Base-by-base conservation (phyloP, 176 grass and related monocot species). In the Thalia dealbata region DNA sequence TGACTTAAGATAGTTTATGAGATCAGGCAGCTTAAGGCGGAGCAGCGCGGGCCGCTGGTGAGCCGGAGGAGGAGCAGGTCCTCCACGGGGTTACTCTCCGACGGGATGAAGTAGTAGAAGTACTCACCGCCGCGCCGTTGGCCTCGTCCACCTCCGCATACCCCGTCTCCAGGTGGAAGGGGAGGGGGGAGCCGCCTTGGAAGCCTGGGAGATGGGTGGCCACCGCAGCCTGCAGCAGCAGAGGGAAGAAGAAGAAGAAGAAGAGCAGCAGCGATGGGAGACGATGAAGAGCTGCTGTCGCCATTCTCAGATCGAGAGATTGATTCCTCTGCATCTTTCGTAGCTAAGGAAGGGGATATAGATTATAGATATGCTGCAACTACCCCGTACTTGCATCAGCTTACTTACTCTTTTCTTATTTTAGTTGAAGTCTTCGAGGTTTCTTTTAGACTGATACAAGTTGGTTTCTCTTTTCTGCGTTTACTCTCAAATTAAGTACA, bases 1-100 rank as follows among this genome's bases (percentile, higher is more conserved):
- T n/a, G n/a, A n/a, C n/a, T n/a, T n/a, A n/a, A n/a, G n/a, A n/a
- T n/a, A n/a, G n/a, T n/a, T n/a, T n/a, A n/a, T n/a, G n/a, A n/a
- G n/a, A n/a, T n/a, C 19, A 67, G 22, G 7, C 35, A 30, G 35
- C 64, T 67, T 0, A 67, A n/a, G 32, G 64, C 64, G 21, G 64
- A 67, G 64, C 64, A 67, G 30, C 64, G 41, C 14, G 64, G 64
- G 19, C 64, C 64, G 64, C 64, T 32, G 16, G 30, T 67, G 35
- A 67, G 32, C 64, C 64, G 43, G 16, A 67, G 64, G 64, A 67
- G 3, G 32, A 67, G 64, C 0, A 32, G 64, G 19, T 67, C 64
- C 18, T 43, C 16, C 15, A 7, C 10, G 18, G 64, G 64, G 14
- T 22, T 22, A 7, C 32, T 8, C 35, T 67, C 64, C 64, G 35